Evolutionary conservation across 805 yeast species (phyloP).

Genomic region (Trichomonascus vanleenenianus): DNA sequence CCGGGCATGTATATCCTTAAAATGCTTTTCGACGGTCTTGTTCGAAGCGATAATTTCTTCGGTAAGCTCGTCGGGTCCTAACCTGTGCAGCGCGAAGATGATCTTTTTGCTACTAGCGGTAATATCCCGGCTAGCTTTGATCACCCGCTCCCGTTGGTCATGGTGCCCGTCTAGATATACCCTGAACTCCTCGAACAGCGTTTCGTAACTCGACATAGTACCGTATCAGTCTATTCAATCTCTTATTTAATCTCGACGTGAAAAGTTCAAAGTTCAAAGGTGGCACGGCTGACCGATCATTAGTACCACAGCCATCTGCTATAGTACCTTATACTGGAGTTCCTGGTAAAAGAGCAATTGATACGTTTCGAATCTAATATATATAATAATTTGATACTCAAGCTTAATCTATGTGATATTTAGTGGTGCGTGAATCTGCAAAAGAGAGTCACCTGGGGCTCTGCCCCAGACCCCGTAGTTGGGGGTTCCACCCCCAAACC

Average conservation of each 20-base stretch:
- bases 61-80: not conserved
- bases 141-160: conserved; percentile 31
- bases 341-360: no score
- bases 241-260: not conserved
- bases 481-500: no score
- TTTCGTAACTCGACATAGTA: not conserved
- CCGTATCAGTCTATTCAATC: not conserved
- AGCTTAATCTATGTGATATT: no score
- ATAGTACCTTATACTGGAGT: no score
- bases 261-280: not conserved
- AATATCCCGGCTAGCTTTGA: conserved; percentile 32
- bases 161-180: conserved; percentile 23
- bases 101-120: conserved; percentile 34
- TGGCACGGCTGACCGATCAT: not conserved
- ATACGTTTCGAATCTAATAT: no score
- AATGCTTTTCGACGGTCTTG: not conserved
- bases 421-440: no score
- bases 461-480: no score
- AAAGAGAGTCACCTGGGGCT: no score
- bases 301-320: no score
- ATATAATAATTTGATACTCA: no score
- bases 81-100: conserved; percentile 23
- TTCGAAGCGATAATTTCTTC: not conserved
- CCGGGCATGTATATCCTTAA: conserved; percentile 3
- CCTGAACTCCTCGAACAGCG: conserved; percentile 1